phyloP scores from a whole-genome alignment of 2,329 filamentous ascomycete species.

The Magnaporthiopsis poae region DNA sequence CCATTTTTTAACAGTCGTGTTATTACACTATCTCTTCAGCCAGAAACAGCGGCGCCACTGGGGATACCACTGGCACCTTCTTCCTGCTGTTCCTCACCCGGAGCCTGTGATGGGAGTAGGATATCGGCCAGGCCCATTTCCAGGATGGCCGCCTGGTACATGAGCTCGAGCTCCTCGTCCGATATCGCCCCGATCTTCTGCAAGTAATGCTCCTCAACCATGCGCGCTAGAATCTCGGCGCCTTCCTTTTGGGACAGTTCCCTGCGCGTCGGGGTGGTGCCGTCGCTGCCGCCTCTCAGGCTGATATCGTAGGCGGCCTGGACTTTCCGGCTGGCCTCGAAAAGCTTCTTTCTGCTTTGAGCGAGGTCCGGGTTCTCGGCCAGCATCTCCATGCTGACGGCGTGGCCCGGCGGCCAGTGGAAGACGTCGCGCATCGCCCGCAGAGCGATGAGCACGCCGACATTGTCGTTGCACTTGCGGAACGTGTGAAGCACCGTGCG shows the following conservation, averaged over 20 bases:
- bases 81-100: not conserved
- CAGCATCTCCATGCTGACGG: conserved; percentile 24
- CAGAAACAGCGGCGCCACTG: no score
- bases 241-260: not conserved
- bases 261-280: not conserved
- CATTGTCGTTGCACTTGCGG: conserved; percentile 34
- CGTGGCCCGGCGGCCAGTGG: conserved; percentile 20
- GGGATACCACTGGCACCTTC: not conserved
- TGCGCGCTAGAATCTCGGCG: conserved; percentile 14
- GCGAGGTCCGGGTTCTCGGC: conserved; percentile 17
- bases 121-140: conserved; percentile 22
- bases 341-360: conserved; percentile 17
- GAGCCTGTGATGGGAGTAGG: conserved; percentile 7
- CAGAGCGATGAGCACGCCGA: conserved; percentile 36
- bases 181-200: conserved; percentile 1
- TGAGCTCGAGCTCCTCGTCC: conserved; percentile 12
- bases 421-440: conserved; percentile 21
- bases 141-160: conserved; percentile 16
- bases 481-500: conserved; percentile 28
- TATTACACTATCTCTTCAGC: not conserved
- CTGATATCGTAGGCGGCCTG: conserved; percentile 15
- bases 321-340: conserved; percentile 19
- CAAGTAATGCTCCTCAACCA: conserved; percentile 14
- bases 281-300: conserved; percentile 5
- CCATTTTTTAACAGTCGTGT: not conserved